phyloP scores from a whole-genome alignment of 495 filamentous ascomycete genomes.

The Penicillium arizonense region DNA sequence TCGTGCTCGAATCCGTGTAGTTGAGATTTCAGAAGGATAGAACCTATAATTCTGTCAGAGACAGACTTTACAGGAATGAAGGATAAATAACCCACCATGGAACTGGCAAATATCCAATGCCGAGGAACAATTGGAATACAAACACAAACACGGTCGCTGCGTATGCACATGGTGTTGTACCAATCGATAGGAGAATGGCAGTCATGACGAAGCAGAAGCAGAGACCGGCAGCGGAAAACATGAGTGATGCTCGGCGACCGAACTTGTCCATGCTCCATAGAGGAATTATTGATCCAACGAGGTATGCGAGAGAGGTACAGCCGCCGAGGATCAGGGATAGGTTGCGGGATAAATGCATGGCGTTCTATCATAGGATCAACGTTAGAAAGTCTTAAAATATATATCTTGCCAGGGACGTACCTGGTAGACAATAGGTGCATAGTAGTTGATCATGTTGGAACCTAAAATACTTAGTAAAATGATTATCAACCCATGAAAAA shows the following conservation, averaged over 20 bases:
- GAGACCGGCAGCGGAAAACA: conserved; percentile 45
- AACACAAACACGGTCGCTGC: conserved; percentile 46
- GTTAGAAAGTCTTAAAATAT: not conserved
- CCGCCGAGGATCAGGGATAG: conserved; percentile 51
- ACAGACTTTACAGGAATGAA: conserved; percentile 36
- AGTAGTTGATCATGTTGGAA: conserved; percentile 55
- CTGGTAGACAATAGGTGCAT: conserved; percentile 46
- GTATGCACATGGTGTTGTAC: conserved; percentile 23
- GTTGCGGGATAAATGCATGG: conserved; percentile 51
- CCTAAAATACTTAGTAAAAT: conserved; percentile 21
- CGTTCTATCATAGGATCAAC: conserved; percentile 12
- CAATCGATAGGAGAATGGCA: conserved; percentile 31
- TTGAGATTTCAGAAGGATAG: conserved; percentile 67
- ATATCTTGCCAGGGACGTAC: not conserved
- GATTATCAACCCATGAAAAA: not conserved
- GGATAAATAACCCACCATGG: conserved; percentile 55
- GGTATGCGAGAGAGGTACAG: conserved; percentile 41
- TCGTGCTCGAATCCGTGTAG: conserved; percentile 33
- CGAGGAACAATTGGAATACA: conserved; percentile 48
- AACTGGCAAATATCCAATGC: conserved; percentile 36
- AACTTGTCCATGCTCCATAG: conserved; percentile 50
- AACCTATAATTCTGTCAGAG: conserved; percentile 48
- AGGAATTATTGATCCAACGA: conserved; percentile 35
- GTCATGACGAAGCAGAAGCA: conserved; percentile 42
- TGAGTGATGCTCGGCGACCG: conserved; percentile 49